These are phyloP conservation scores for Boechera retrofracta DNA, from an alignment of 345 rosid genomes.

Conservation along the genomic window DNA sequence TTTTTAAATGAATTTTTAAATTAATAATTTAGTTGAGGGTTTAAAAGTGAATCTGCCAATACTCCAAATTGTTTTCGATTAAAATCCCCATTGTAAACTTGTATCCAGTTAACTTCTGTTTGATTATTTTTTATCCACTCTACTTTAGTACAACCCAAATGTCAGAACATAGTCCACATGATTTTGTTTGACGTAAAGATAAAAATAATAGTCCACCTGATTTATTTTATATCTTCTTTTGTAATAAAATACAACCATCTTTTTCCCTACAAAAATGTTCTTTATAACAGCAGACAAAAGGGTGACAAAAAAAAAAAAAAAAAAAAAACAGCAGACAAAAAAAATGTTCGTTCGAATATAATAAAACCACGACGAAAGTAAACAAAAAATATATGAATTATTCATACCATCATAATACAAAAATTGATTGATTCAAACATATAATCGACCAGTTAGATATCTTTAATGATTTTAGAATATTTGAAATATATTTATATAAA, in stretches of 20 bases:
- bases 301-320: constrained; percentile 19
- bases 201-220: constrained; percentile 28
- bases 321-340: constrained; percentile 29
- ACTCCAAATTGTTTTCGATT: too few relatives aligned
- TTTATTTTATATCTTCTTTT: constrained; percentile 33
- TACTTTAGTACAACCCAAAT: constrained; percentile 35
- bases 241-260: constrained; percentile 31
- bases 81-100: not conserved
- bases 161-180: constrained; percentile 45
- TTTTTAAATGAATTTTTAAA: too few relatives aligned
- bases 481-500: not conserved
- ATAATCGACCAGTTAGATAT: constrained; percentile 37
- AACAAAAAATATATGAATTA: constrained; percentile 12
- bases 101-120: constrained; percentile 26
- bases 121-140: constrained; percentile 32
- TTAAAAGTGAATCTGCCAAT: too few relatives aligned
- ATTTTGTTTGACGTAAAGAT: constrained; percentile 35
- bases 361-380: constrained; percentile 30
- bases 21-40: too few relatives aligned
- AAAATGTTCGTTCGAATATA: constrained; percentile 27
- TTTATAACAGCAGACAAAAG: constrained; percentile 33
- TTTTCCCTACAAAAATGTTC: constrained; percentile 29
- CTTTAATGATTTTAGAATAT: constrained; percentile 32
- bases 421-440: constrained; percentile 39
- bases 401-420: constrained; percentile 29